phyloP scores from a whole-genome alignment of 805 yeast genomes.

The Wickerhamiella allomyrinae region DNA sequence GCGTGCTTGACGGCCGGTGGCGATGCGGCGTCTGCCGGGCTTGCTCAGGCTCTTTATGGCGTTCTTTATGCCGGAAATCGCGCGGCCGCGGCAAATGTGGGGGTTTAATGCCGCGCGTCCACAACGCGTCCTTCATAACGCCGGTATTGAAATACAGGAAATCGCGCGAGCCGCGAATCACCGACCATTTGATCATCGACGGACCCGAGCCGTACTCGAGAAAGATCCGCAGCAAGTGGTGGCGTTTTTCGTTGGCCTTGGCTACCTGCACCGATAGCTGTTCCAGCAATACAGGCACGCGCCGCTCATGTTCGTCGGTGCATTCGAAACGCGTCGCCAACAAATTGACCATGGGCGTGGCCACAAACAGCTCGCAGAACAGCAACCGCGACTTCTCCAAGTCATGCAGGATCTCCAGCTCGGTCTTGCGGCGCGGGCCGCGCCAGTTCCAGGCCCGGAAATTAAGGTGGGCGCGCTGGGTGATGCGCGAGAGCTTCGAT shows the following conservation, averaged over 20 bases:
- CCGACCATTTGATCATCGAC: constrained; percentile 64
- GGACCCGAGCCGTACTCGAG: constrained; percentile 85
- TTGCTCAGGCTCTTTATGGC: neutral
- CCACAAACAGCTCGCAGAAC: constrained; percentile 42
- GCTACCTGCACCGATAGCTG: constrained; percentile 53
- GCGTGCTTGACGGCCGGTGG: neutral
- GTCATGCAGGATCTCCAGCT: constrained; percentile 14
- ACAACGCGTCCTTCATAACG: constrained; percentile 22
- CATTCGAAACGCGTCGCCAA: constrained; percentile 59
- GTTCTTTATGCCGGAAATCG: constrained; percentile 4
- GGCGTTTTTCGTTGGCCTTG: constrained; percentile 27
- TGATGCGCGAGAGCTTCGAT: constrained; percentile 5
- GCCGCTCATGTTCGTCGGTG: constrained; percentile 44
- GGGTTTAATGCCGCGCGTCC: constrained; percentile 20
- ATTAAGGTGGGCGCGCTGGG: constrained; percentile 14
- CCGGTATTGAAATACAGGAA: constrained; percentile 56
- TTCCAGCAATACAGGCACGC: constrained; percentile 72
- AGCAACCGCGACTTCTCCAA: constrained; percentile 13
- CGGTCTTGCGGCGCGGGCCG: constrained; percentile 9
- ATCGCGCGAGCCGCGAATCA: constrained; percentile 59
- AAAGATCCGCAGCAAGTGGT: constrained; percentile 43
- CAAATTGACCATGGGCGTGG: constrained; percentile 52
- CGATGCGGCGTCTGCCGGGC: neutral
- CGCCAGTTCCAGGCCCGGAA: constrained; percentile 12
- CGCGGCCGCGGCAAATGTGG: constrained; percentile 31